Conservation (phyloP, 1,139 yeast genomes). For the Kazachstania sp. region DNA sequence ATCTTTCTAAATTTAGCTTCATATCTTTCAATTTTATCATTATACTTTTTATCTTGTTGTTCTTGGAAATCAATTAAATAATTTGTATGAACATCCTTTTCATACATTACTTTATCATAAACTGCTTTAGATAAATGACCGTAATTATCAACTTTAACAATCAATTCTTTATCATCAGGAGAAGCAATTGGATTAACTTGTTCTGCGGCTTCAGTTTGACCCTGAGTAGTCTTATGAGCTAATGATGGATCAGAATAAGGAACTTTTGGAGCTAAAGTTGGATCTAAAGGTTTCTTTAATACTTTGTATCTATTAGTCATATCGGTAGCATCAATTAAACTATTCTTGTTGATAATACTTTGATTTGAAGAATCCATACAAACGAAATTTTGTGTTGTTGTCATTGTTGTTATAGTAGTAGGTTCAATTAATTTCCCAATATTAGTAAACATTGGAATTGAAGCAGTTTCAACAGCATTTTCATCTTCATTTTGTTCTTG, state of each 20-base stretch:
- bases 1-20: conserved; percentile 16
- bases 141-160: conserved; percentile 22
- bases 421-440: background rate
- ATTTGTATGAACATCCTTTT: conserved; percentile 17
- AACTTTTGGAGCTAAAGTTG: conserved; percentile 18
- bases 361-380: conserved; percentile 5
- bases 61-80: conserved; percentile 15
- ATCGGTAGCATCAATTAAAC: conserved; percentile 11
- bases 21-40: conserved; percentile 16
- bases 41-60: conserved; percentile 14
- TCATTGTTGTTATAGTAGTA: background rate
- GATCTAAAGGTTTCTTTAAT: conserved; percentile 12
- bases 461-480: background rate
- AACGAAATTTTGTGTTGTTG: background rate
- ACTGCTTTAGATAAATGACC: conserved; percentile 27
- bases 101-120: conserved; percentile 24
- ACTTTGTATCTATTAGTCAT: conserved; percentile 5
- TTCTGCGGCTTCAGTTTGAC: conserved; percentile 3
- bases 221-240: conserved; percentile 2
- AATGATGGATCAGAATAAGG: conserved; percentile 8
- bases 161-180: conserved; percentile 26
- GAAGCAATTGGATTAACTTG: conserved; percentile 22
- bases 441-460: conserved; percentile 6
- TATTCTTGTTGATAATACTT: conserved; percentile 4
- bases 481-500: background rate